Evolutionary conservation across 352 stramenopile genomes (phyloP), one percentile per base, ranked within the genome.

Genomic region (Blastocystis sp.): DNA sequence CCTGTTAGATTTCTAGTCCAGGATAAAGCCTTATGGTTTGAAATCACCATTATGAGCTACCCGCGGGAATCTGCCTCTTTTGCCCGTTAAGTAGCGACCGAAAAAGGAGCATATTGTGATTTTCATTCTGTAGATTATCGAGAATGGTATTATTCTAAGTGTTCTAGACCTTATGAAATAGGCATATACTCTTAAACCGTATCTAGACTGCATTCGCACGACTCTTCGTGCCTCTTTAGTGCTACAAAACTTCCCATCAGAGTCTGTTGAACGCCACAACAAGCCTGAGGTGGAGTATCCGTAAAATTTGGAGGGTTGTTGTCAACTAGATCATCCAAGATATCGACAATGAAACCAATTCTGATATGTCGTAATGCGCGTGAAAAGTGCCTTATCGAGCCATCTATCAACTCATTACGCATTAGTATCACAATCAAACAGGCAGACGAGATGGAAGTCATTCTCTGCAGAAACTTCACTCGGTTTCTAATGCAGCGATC

Each of bases 381-480:
- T 54, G 95, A 98, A 90, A 94, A 94, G 79, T 98, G 95, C 76
- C 90, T 97, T 37, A 98, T 98, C 82, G 95, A 98, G 92, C 93
- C 94, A 39, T 96, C 93, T 54, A 94, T 98, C 82, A 98, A 98
- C 93, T 97, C 94, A 90, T 96, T 97, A 68, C 94, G 96, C 87
- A 93, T 98, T 87, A 97, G 94, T 91, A 97, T 98, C 87, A 94
- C 92, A 91, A 97, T 98, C 90, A 98, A 98, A 92, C 94, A 98
- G 91, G 93, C 94, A n/a, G 95, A 97, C 90, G 94, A 96, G 90
- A 96, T 97, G 76, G 95, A 97, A 91, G 93, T 91, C 13, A 97
- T 98, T 75, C 91, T 98, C 6, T 97, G 94, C 90, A 93, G 97
- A 91, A 98, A 96, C 91, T 98, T 98, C 91, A 96, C 95, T 45